Percentiles rank a stretch among this genome's conserved stretches.
Evolutionary conservation across 2,329 filamentous ascomycete genomes (phyloP).

Genomic region (Xylariaceae sp.): DNA sequence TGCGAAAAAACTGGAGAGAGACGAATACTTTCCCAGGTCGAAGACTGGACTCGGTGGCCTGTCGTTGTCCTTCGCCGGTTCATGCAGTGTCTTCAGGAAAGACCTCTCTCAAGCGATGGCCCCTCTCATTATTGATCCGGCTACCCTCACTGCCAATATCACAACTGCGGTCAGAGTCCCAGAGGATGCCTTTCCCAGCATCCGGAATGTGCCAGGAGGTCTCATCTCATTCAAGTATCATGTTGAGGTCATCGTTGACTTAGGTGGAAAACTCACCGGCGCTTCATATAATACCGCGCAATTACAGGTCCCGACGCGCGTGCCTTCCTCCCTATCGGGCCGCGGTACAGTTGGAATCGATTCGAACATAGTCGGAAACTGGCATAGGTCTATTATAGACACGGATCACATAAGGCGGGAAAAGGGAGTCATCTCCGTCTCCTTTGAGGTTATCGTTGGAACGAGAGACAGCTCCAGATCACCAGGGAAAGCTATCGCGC

Average conservation of each 20-base stretch:
- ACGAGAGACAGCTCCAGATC: constrained; percentile 62
- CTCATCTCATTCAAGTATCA: constrained; percentile 97
- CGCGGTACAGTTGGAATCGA: constrained; percentile 35
- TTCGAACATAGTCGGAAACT: constrained; percentile 45
- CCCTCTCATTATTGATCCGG: constrained; percentile 81
- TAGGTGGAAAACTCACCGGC: constrained; percentile 74
- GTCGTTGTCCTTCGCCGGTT: constrained; percentile 78
- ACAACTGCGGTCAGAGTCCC: constrained; percentile 81
- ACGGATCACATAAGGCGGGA: constrained; percentile 81
- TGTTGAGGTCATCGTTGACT: constrained; percentile 85
- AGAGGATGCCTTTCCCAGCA: constrained; percentile 87
- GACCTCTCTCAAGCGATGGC: constrained; percentile 85
- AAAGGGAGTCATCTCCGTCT: constrained; percentile 83
- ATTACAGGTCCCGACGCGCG: constrained; percentile 38
- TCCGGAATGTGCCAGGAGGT: constrained; percentile 78
- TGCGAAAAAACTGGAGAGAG: constrained; percentile 65
- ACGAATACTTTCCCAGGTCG: constrained; percentile 82
- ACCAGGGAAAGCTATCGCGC: constrained; percentile 26
- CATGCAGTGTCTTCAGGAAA: constrained; percentile 90
- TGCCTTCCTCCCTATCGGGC: constrained; percentile 31
- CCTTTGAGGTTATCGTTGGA: constrained; percentile 82
- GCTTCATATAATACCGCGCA: constrained; percentile 41
- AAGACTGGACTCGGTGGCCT: constrained; percentile 80
- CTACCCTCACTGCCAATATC: constrained; percentile 69
- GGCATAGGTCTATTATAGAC: constrained; percentile 69